Evolutionary conservation across 495 filamentous ascomycete genomes (phyloP).

Genomic region (Aspergillus incahuasiensis): DNA sequence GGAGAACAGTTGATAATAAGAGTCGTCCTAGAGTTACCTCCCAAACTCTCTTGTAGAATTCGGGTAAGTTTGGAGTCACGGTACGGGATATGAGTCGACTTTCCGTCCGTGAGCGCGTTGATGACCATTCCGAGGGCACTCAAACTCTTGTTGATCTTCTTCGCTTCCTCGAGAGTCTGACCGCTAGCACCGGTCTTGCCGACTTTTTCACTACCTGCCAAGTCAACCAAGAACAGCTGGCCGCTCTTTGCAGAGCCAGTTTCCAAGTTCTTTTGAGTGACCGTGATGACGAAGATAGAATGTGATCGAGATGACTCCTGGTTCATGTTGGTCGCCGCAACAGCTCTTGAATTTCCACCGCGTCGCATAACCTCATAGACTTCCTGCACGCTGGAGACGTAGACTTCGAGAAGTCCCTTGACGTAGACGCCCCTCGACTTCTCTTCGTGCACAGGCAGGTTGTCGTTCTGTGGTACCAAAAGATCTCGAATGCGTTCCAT

Average conservation of each 20-base stretch:
- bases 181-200: conserved; percentile 98
- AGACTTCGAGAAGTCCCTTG: conserved; percentile 90
- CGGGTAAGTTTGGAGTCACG: conserved; percentile 97
- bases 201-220: conserved; percentile 97
- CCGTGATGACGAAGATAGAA: conserved; percentile 95
- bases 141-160: conserved; percentile 99
- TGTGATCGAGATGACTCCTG: conserved; percentile 97
- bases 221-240: conserved; percentile 92
- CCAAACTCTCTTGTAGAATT: conserved; percentile 92
- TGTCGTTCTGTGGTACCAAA: conserved; percentile 86
- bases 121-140: conserved; percentile 98
- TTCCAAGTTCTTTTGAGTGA: conserved; percentile 97
- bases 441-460: conserved; percentile 94
- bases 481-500: conserved; percentile 98
- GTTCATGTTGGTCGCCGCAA: conserved; percentile 99
- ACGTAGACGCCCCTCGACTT: conserved; percentile 96
- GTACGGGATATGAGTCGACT: conserved; percentile 96
- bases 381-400: conserved; percentile 91
- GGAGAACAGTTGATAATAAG: conserved; percentile 98
- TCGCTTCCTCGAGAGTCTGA: conserved; percentile 95
- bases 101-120: conserved; percentile 94
- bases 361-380: conserved; percentile 97
- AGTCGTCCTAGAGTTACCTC: conserved; percentile 95
- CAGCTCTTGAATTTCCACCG: conserved; percentile 80
- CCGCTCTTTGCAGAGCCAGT: conserved; percentile 95